Conservation (phyloP, 345 rosid species). For the Zanthoxylum bungeanum region DNA sequence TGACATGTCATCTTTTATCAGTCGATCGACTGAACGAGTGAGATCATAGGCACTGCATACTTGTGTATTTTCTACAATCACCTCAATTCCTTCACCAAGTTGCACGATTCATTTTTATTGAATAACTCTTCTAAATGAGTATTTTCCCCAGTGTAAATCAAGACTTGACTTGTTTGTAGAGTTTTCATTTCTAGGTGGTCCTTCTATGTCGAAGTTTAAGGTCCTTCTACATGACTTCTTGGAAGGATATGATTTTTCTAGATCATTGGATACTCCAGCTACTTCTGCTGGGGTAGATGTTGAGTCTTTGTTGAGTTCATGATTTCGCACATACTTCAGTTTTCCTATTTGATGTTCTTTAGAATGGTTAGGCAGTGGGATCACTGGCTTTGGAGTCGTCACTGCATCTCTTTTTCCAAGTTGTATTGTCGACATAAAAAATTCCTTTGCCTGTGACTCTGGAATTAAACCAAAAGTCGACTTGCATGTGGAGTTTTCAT, state of each 20-base stretch:
- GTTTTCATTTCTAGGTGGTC: constrained; percentile 17
- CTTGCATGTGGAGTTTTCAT: no score
- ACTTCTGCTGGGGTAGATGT: no score
- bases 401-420: constrained; percentile 31
- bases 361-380: constrained; percentile 26
- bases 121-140: constrained; percentile 5
- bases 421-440: constrained; percentile 17
- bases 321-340: constrained; percentile 50
- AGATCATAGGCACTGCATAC: constrained; percentile 23
- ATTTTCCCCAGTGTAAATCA: constrained; percentile 15
- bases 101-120: constrained; percentile 23
- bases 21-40: constrained; percentile 23
- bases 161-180: constrained; percentile 12
- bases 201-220: no score
- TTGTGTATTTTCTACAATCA: constrained; percentile 23
- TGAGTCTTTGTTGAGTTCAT: constrained; percentile 22
- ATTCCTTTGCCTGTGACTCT: constrained; percentile 18
- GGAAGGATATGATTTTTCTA: no score
- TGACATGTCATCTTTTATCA: constrained; percentile 16
- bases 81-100: no score
- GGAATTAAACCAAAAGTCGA: constrained; percentile 14
- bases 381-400: constrained; percentile 5
- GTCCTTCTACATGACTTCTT: no score
- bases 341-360: constrained; percentile 40
- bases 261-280: no score